Evolutionary conservation across 345 rosid species (phyloP).

Genomic region (Rhizophora apiculata): DNA sequence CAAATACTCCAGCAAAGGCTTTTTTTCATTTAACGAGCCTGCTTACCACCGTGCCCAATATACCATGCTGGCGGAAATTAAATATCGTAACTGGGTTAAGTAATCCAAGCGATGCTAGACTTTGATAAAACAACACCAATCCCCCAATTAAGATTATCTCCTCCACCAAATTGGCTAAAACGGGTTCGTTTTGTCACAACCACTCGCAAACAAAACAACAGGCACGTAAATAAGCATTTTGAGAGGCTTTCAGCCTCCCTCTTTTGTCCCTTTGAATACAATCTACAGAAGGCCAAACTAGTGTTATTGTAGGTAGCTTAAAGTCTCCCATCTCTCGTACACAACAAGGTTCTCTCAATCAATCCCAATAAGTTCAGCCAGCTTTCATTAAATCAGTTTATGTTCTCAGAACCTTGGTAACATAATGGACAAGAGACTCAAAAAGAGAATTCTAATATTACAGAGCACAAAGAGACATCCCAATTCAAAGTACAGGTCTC

Average conservation of each 20-base stretch:
- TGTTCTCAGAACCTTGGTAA: neutral
- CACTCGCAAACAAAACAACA: neutral
- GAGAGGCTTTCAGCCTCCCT: neutral
- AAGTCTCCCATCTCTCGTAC: neutral
- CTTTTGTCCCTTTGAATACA: neutral
- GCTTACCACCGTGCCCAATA: too few species aligned
- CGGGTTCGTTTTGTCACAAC: neutral
- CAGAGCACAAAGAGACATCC: constrained; percentile 39
- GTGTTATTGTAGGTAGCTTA: neutral
- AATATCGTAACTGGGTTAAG: neutral
- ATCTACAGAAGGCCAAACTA: neutral
- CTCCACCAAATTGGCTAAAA: neutral
- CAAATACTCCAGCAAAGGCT: too few species aligned
- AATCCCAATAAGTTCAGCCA: neutral
- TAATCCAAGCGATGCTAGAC: neutral
- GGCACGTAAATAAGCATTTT: neutral
- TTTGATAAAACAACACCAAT: neutral
- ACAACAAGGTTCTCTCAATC: neutral
- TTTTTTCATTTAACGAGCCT: too few species aligned
- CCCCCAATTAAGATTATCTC: neutral
- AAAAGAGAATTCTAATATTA: constrained; percentile 29
- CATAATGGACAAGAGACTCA: constrained; percentile 5
- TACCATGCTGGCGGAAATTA: too few species aligned
- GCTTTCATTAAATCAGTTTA: neutral
- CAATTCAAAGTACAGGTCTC: constrained; percentile 24